phyloP scores from a whole-genome alignment of 345 rosid species.

The Salix udensis region DNA sequence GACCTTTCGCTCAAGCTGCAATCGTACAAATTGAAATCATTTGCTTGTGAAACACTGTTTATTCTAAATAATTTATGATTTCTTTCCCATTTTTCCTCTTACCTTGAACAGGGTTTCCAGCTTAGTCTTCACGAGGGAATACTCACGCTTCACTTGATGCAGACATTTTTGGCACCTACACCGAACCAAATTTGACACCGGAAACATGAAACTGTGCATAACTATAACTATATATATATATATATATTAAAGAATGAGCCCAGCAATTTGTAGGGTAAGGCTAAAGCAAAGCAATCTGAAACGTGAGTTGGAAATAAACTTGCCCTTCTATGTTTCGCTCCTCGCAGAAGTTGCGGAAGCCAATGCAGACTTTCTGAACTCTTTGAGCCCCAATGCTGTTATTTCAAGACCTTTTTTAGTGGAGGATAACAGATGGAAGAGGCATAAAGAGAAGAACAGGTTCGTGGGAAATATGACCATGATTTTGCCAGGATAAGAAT shows the following conservation, averaged over 20 bases:
- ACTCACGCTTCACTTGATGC: slow-evolving; percentile 57
- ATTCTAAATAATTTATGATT: neutral
- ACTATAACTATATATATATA: neutral
- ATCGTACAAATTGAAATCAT: neutral
- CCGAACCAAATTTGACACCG: slow-evolving; percentile 6
- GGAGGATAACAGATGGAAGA: neutral
- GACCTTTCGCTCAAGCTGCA: slow-evolving; percentile 56
- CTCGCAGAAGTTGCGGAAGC: slow-evolving; percentile 44
- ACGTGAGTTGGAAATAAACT: slow-evolving; percentile 8
- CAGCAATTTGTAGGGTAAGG: neutral
- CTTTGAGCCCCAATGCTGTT: slow-evolving; percentile 58
- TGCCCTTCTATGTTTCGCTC: slow-evolving; percentile 50
- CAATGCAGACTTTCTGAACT: slow-evolving; percentile 49
- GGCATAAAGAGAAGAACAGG: neutral
- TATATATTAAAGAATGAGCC: neutral
- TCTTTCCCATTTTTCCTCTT: neutral
- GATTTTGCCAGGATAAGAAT: neutral
- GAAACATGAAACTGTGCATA: neutral
- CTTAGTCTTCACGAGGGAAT: slow-evolving; percentile 46
- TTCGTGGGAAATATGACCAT: no score
- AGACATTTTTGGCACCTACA: slow-evolving; percentile 56
- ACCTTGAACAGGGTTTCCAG: slow-evolving; percentile 60
- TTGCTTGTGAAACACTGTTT: neutral
- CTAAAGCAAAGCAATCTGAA: neutral
- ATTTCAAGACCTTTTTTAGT: slow-evolving; percentile 5